These are phyloP conservation scores for Monosporascus sp. DNA, from an alignment of 2,329 filamentous ascomycete species.

Conservation along the genomic window DNA sequence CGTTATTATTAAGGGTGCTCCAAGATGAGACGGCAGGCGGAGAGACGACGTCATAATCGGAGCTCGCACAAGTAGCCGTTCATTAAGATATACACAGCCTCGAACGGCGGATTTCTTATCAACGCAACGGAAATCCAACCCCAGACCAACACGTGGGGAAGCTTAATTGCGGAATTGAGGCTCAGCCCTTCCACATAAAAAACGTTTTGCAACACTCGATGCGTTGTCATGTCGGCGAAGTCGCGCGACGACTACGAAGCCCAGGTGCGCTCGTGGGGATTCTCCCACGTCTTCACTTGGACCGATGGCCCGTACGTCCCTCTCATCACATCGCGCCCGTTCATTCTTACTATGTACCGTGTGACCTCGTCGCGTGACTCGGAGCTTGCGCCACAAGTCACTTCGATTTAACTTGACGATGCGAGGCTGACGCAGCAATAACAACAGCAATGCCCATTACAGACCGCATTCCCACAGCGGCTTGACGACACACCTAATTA, in stretches of 20 bases:
- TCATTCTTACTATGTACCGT: neutral
- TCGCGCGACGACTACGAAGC: slow-evolving; percentile 46
- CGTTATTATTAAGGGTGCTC: too few species aligned
- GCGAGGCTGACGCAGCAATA: slow-evolving; percentile 10
- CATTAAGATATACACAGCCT: neutral
- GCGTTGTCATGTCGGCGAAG: slow-evolving; percentile 21
- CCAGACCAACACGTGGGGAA: neutral
- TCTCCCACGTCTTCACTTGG: slow-evolving; percentile 65
- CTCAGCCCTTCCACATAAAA: neutral
- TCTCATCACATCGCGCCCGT: neutral
- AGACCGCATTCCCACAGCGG: slow-evolving; percentile 59
- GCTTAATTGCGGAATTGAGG: neutral
- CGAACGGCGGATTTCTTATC: neutral
- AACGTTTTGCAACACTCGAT: neutral
- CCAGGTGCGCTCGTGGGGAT: slow-evolving; percentile 65
- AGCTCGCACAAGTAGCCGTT: too few species aligned
- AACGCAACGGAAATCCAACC: too few species aligned
- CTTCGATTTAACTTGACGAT: too few species aligned
- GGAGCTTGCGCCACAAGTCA: too few species aligned
- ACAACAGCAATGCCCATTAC: slow-evolving; percentile 62
- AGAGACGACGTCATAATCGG: neutral
- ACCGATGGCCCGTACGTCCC: slow-evolving; percentile 59
- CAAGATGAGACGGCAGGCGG: neutral
- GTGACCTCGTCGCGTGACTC: neutral
- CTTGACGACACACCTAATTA: slow-evolving; percentile 64